Base-by-base conservation (phyloP, 1,284 basidiomycete species). In the Vanrija sp. region DNA sequence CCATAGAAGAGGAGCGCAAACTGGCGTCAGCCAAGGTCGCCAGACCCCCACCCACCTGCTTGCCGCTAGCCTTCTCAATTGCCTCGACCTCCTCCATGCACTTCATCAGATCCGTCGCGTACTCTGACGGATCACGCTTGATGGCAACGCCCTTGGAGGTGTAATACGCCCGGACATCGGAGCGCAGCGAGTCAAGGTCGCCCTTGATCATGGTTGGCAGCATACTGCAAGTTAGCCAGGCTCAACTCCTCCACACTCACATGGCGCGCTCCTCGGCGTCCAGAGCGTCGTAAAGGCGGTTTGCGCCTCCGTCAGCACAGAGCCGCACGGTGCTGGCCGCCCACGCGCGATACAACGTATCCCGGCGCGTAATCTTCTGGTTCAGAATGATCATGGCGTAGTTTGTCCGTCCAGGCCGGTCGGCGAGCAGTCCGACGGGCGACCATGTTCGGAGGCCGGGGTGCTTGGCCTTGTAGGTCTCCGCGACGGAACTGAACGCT, bases 251-350 rank as follows among this genome's bases (percentile, higher is more conserved):
- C 34, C 12, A 5, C 4, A 34, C 34, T 14, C 34, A 34, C 34
- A 39, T 29, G 19, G 63, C 56, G 39, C 62, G 51, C 48, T 71
- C 70, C 34, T 73, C 64, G 10, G 68, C 69, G n/a, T 66, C 61
- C 59, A 57, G 88, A 76, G 15, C 66, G 66, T 95, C 91, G 63
- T 86, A 83, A 21, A 98, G 78, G 19, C 90, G 82, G 74, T 98
- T 98, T 2, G 90, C 91, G 43, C 93, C 95, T 16, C 95, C 95
- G 68, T 98, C 95, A 0, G 95, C 95, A 72, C 94, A 98, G 34
- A 79, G 65, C 15, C 78, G 66, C 52, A 77, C 57, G 21, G 21
- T 23, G 21, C 21, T 83, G 4, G 84, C 78, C 6, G 76, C 67
- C 92, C 93, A 96, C 4, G 92, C 74, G 10, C 81, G 81, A 15